A percentile compares a stretch with the other conserved stretches of the same genome.
Conservation (phyloP, 2,329 filamentous ascomycete genomes). For the Verticillium isaacii region DNA sequence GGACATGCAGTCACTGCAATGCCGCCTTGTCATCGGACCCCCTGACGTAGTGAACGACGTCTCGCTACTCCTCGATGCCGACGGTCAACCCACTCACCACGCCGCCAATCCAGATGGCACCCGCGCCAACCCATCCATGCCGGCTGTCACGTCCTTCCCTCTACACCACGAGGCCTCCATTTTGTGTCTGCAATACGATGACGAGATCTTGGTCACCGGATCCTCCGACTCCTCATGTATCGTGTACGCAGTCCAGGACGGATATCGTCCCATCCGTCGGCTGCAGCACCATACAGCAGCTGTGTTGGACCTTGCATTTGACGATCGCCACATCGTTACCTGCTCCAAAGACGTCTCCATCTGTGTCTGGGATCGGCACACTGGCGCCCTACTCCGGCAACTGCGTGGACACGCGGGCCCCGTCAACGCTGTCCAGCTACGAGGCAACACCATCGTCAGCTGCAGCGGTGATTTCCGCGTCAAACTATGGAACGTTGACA, state of each 20-base stretch:
- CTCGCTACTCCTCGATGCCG: conserved; percentile 45
- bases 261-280: conserved; percentile 75
- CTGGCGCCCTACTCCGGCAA: conserved; percentile 69
- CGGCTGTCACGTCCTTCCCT: conserved; percentile 51
- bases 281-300: conserved; percentile 78
- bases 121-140: conserved; percentile 39
- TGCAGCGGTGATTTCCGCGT: conserved; percentile 91
- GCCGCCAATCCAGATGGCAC: conserved; percentile 49
- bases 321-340: conserved; percentile 87
- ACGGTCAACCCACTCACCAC: conserved; percentile 49
- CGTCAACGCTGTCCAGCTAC: conserved; percentile 93
- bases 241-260: conserved; percentile 76
- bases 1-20: conserved; percentile 87
- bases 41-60: conserved; percentile 55
- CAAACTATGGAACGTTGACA: conserved; percentile 92
- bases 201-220: conserved; percentile 87
- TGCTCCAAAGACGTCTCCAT: conserved; percentile 96
- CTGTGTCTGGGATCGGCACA: conserved; percentile 87
- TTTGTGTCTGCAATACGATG: conserved; percentile 90
- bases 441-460: conserved; percentile 86
- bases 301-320: conserved; percentile 90
- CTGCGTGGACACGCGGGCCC: conserved; percentile 84
- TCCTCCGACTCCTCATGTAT: conserved; percentile 92
- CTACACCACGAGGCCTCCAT: conserved; percentile 87
- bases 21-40: conserved; percentile 80